phyloP scores from a whole-genome alignment of 2,329 filamentous ascomycete genomes.

The Tolypocladium guangdongense region DNA sequence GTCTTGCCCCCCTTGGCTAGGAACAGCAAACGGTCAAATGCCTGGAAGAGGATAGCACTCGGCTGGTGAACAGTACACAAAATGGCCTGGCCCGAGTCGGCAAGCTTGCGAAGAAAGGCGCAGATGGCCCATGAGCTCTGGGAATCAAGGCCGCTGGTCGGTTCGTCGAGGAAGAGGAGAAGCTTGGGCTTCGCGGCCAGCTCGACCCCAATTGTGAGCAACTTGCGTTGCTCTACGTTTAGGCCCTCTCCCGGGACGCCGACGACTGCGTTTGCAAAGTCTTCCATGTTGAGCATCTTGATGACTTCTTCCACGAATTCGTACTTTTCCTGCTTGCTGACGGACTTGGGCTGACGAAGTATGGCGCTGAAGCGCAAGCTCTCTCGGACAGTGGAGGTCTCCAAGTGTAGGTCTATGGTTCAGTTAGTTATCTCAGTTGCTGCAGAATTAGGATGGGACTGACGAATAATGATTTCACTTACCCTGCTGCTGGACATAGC shows the following conservation, averaged over 20 bases:
- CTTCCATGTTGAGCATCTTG: conserved; percentile 54
- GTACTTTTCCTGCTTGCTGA: conserved; percentile 46
- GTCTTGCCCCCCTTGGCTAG: conserved; percentile 54
- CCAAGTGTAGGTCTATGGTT: conserved; percentile 38
- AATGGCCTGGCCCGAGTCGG: conserved; percentile 40
- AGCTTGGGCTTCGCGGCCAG: conserved; percentile 45
- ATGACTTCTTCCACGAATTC: conserved; percentile 55
- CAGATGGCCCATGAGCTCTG: conserved; percentile 55
- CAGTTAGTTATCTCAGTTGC: conserved; percentile 2
- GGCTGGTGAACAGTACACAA: conserved; percentile 47
- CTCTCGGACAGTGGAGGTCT: conserved; percentile 44
- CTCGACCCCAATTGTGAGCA: conserved; percentile 51
- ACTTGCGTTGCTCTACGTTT: conserved; percentile 51
- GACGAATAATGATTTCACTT: neutral
- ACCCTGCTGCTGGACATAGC: conserved; percentile 58
- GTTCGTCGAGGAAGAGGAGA: conserved; percentile 52
- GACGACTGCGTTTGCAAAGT: conserved; percentile 55
- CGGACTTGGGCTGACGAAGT: conserved; percentile 42
- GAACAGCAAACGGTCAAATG: conserved; percentile 52
- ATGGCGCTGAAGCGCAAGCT: conserved; percentile 44
- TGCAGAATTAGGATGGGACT: too few species aligned
- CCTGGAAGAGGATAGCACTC: conserved; percentile 39
- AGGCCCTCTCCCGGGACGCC: conserved; percentile 51
- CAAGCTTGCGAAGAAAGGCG: conserved; percentile 50
- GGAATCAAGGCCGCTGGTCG: conserved; percentile 50